Evolutionary conservation across 176 grass and related monocot genomes (phyloP).

Genomic region (Zea luxurians): DNA sequence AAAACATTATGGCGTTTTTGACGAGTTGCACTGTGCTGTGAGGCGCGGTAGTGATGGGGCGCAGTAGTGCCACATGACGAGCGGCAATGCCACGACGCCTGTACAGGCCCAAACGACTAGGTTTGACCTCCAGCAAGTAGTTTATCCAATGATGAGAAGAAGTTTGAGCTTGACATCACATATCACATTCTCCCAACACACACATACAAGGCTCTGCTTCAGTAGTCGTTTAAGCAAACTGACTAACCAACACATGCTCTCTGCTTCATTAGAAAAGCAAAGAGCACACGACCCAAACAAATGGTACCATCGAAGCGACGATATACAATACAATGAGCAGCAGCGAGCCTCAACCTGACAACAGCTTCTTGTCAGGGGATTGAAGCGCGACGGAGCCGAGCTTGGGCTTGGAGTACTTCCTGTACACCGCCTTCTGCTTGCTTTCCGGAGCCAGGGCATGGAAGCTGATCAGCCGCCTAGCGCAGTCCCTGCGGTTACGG

Average conservation of each 20-base stretch:
- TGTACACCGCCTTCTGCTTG: conserved; percentile 50
- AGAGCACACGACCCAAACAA: background rate
- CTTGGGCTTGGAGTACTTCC: conserved; percentile 54
- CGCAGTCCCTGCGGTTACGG: conserved; percentile 42
- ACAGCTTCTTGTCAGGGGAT: conserved; percentile 21
- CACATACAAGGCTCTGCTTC: too few species aligned
- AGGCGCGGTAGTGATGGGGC: too few species aligned
- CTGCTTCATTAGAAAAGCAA: background rate
- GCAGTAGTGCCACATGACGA: too few species aligned
- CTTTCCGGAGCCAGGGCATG: conserved; percentile 32
- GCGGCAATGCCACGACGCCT: too few species aligned
- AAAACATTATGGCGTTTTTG: too few species aligned
- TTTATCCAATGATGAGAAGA: too few species aligned
- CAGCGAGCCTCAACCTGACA: background rate
- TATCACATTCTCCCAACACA: too few species aligned
- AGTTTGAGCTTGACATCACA: too few species aligned
- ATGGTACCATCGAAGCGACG: conserved; percentile 27
- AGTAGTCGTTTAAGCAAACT: background rate
- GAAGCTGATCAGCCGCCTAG: conserved; percentile 40
- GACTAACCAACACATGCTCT: background rate
- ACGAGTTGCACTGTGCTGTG: too few species aligned
- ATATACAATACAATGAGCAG: background rate
- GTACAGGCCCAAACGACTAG: too few species aligned
- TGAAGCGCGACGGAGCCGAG: conserved; percentile 45
- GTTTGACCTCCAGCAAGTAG: too few species aligned